Percentiles rank a stretch among this genome's conserved stretches.
Conservation (phyloP, 306 rosid species). For the Dalbergia cochinchinensis region DNA sequence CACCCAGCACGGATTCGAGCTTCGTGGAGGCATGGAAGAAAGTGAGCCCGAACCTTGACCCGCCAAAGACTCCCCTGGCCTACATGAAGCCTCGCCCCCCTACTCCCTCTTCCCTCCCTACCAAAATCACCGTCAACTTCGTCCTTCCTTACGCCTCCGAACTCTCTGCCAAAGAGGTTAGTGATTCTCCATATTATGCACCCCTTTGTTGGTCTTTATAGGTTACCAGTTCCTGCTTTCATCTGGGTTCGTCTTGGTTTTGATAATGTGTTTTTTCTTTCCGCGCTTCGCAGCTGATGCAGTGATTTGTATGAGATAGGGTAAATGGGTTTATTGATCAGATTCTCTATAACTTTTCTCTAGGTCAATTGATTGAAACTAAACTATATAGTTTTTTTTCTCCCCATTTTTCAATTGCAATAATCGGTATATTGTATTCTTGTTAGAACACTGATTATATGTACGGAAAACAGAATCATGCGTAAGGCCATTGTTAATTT, state of each 20-base stretch:
- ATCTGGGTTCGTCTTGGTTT: neutral
- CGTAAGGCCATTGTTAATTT: neutral
- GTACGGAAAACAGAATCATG: neutral
- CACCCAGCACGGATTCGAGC: conserved; percentile 42
- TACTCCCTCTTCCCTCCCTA: conserved; percentile 70
- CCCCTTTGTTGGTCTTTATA: no score
- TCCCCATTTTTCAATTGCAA: neutral
- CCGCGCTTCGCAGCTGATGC: neutral
- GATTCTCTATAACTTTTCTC: no score
- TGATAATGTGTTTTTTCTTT: neutral
- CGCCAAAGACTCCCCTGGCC: conserved; percentile 79
- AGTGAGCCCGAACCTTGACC: conserved; percentile 67
- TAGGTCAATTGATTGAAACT: neutral
- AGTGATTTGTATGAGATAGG: neutral
- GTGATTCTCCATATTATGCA: neutral
- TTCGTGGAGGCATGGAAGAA: conserved; percentile 84
- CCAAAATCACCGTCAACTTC: conserved; percentile 92
- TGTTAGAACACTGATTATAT: no score
- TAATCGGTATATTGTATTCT: neutral
- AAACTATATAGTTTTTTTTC: no score
- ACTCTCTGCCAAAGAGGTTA: conserved; percentile 85
- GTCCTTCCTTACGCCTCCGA: conserved; percentile 92
- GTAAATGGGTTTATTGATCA: neutral
- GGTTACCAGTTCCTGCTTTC: no score
- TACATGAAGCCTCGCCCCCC: conserved; percentile 84